Evolutionary conservation across 2,329 filamentous ascomycete genomes (phyloP).

Genomic region (Claviceps sp.): DNA sequence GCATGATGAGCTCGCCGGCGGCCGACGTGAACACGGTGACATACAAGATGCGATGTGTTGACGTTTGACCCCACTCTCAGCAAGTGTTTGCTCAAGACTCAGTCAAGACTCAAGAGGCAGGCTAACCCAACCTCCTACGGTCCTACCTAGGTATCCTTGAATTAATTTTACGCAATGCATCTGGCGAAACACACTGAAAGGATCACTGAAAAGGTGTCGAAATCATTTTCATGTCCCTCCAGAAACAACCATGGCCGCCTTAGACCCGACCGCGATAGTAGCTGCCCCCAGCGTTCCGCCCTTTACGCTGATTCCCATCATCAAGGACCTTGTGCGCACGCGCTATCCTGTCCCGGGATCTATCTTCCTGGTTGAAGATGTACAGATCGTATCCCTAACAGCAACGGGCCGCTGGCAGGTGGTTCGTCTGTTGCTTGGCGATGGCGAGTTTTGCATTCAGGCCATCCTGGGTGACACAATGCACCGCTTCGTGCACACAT

Average conservation of each 20-base stretch:
- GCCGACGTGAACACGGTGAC: no score
- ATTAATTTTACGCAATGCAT: background rate
- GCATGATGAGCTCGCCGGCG: no score
- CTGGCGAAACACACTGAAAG: no score
- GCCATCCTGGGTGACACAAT: slow-evolving; percentile 31
- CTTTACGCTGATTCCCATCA: slow-evolving; percentile 24
- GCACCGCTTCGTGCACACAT: slow-evolving; percentile 33
- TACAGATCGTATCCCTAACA: slow-evolving; percentile 25
- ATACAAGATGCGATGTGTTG: no score
- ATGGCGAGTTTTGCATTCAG: slow-evolving; percentile 42
- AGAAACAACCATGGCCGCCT: background rate
- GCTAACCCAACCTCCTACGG: no score
- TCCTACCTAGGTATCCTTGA: no score
- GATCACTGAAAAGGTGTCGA: no score
- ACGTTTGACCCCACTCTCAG: no score
- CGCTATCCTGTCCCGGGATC: slow-evolving; percentile 33
- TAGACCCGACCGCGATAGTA: slow-evolving; percentile 15
- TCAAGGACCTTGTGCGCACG: slow-evolving; percentile 35
- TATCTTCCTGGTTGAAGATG: slow-evolving; percentile 35
- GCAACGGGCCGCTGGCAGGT: slow-evolving; percentile 26
- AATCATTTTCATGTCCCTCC: background rate
- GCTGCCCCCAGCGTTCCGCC: slow-evolving; percentile 10
- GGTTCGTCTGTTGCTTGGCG: slow-evolving; percentile 35
- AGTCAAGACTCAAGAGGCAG: no score
- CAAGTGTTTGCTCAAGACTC: no score